Evolutionary conservation across 2,329 filamentous ascomycete genomes (phyloP), one percentile per base, ranked within the genome.

Genomic region (Lachnellula occidentalis): DNA sequence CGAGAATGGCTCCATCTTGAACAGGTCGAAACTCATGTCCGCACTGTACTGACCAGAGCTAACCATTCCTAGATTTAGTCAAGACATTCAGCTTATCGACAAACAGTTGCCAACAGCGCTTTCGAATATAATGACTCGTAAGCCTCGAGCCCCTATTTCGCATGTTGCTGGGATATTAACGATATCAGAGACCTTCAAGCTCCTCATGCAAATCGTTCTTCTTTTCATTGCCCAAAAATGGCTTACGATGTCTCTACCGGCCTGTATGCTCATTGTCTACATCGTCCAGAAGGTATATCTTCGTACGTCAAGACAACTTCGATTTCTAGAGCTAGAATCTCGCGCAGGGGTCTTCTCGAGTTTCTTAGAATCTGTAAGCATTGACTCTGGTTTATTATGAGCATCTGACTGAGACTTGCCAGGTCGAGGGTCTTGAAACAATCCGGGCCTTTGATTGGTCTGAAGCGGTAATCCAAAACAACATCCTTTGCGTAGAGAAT

Each of bases 311-410:
- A 71, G 81, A 0, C 82, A 86, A 64, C 65, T 86, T 7, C 74
- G 82, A 48, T 73, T 83, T 19, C 66, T 86, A 11, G 82, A 86
- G 45, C 73, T 86, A 1, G 83, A 86, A 64, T 75, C 78, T 1
- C 84, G 85, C 59, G 77, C 77, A 1, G 81, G 81, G 0, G 69
- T 85, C 0, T 59, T 50, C 42, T 70, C 69, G 0, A 69, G 62
- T 45, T 71, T 76, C 17, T 53, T 76, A 4, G 74, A 77, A 58
- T 71, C 73, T 0, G 68, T 69, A 19, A 17, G 57, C 48, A 14
- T n/a, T 39, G 7, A 21, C 19, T 21, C 34, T 3, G 19, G 12
- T 12, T 49, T 27, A 12, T n/a, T 6, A 36, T 43, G 24, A 27
- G 12, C 2, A 14, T 14, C 7, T 17, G 0, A 34, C 12, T 51